phyloP scores from a whole-genome alignment of 768 basidiomycete species.

The Imleria badia region DNA sequence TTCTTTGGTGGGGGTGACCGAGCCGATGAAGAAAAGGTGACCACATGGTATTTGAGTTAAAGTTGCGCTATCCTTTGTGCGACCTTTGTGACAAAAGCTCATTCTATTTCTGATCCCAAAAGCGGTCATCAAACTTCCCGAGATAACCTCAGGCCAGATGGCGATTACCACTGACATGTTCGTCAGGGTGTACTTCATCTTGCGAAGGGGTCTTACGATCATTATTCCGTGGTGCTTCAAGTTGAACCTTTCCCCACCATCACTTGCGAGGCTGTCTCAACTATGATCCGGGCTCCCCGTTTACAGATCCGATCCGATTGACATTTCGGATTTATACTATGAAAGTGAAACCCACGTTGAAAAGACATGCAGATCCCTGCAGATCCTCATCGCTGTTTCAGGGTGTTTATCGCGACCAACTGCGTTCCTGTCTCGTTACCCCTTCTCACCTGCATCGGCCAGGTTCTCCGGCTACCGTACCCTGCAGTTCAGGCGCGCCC shows the following conservation, averaged over 20 bases:
- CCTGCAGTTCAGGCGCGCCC: neutral
- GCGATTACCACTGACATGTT: neutral
- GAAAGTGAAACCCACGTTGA: conserved; percentile 9
- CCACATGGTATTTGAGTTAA: conserved; percentile 2
- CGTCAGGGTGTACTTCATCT: conserved; percentile 15
- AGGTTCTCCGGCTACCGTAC: conserved; percentile 2
- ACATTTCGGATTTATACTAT: conserved; percentile 18
- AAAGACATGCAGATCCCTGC: conserved; percentile 18
- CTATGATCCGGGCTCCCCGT: conserved; percentile 17
- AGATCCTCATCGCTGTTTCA: conserved; percentile 26
- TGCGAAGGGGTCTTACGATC: conserved; percentile 11
- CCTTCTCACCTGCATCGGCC: neutral
- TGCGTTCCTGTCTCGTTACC: conserved; percentile 21
- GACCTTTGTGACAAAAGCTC: conserved; percentile 1
- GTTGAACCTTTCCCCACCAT: conserved; percentile 6
- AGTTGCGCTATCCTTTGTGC: conserved; percentile 1
- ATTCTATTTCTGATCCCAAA: conserved; percentile 13
- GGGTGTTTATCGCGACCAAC: conserved; percentile 11
- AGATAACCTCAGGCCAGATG: conserved; percentile 14
- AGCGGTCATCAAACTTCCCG: conserved; percentile 9
- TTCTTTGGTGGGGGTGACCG: neutral
- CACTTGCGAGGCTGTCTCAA: conserved; percentile 19
- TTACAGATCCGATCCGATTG: conserved; percentile 3
- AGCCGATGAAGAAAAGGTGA: neutral
- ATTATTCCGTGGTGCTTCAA: neutral